Conservation (phyloP, 2,329 filamentous ascomycete genomes). For the Aulographum hederae region DNA sequence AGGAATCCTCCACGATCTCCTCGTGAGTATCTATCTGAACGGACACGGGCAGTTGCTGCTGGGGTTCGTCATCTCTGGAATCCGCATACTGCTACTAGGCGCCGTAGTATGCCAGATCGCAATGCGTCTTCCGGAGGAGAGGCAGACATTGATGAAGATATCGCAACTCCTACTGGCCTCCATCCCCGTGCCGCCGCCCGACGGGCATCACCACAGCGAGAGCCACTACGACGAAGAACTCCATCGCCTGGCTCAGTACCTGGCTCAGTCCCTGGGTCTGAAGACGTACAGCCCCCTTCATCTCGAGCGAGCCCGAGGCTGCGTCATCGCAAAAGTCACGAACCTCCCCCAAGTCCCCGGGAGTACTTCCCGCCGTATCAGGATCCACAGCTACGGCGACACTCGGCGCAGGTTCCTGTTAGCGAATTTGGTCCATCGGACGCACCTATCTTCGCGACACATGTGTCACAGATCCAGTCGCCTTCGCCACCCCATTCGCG, state of each 20-base stretch:
- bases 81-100: too few species aligned
- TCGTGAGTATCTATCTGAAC: too few species aligned
- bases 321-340: conserved; percentile 22
- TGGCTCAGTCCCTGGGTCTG: neutral
- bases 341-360: conserved; percentile 18
- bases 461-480: conserved; percentile 17
- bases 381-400: conserved; percentile 7
- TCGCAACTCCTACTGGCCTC: neutral
- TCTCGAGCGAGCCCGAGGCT: conserved; percentile 7
- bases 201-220: neutral
- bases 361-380: conserved; percentile 17
- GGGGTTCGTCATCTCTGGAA: too few species aligned
- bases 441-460: conserved; percentile 27
- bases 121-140: neutral
- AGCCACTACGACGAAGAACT: neutral
- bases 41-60: too few species aligned
- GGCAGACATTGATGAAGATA: neutral
- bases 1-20: neutral
- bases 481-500: neutral
- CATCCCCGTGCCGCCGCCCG: neutral
- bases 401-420: conserved; percentile 1
- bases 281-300: conserved; percentile 1
- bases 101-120: too few species aligned
- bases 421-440: conserved; percentile 24
- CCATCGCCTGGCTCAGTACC: neutral